A percentile compares a stretch with the other conserved stretches of the same genome.
These are phyloP conservation scores for Microdochium trichocladiopsis DNA, from an alignment of 2,329 filamentous ascomycete species.

Conservation along the genomic window DNA sequence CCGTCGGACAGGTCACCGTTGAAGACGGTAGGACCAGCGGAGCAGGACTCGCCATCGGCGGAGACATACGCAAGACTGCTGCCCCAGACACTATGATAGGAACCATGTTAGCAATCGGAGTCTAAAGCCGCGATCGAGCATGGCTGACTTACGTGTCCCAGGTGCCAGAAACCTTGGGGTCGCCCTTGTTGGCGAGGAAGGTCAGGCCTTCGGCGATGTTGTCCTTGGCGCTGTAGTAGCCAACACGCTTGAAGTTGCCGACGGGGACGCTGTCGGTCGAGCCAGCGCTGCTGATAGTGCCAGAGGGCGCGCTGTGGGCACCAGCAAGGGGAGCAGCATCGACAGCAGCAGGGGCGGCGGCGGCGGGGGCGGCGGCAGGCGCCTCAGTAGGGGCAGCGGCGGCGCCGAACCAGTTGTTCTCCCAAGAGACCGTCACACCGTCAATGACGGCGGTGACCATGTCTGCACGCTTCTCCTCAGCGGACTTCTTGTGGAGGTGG, in stretches of 20 bases:
- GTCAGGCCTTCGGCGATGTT: slow-evolving; percentile 33
- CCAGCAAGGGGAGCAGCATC: slow-evolving; percentile 5
- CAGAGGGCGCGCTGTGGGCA: slow-evolving; percentile 6
- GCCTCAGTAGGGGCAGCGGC: slow-evolving; percentile 13
- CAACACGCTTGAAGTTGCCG: slow-evolving; percentile 31
- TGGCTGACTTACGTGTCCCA: too few relatives aligned
- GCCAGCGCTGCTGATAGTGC: slow-evolving; percentile 6
- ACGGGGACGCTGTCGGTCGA: slow-evolving; percentile 7
- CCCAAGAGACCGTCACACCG: slow-evolving; percentile 50
- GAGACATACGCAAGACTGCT: slow-evolving; percentile 38
- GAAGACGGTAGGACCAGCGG: slow-evolving; percentile 30
- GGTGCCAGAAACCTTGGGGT: slow-evolving; percentile 28
- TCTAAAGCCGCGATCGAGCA: too few relatives aligned
- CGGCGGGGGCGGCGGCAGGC: slow-evolving; percentile 8
- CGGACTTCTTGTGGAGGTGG: slow-evolving; percentile 39
- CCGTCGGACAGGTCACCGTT: slow-evolving; percentile 28
- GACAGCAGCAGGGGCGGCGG: slow-evolving; percentile 5
- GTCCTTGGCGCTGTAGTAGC: slow-evolving; percentile 35
- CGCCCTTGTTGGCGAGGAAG: slow-evolving; percentile 42
- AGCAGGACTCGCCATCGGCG: slow-evolving; percentile 29
- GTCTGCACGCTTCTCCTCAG: slow-evolving; percentile 41
- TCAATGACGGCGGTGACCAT: slow-evolving; percentile 51
- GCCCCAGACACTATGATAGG: slow-evolving; percentile 34
- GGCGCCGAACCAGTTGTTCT: slow-evolving; percentile 43
- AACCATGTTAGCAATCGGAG: too few relatives aligned